Percentiles rank a stretch among this genome's conserved stretches.
These are phyloP conservation scores for Ophiostoma perfectum DNA, from an alignment of 2,329 filamentous ascomycete genomes.

Conservation along the genomic window DNA sequence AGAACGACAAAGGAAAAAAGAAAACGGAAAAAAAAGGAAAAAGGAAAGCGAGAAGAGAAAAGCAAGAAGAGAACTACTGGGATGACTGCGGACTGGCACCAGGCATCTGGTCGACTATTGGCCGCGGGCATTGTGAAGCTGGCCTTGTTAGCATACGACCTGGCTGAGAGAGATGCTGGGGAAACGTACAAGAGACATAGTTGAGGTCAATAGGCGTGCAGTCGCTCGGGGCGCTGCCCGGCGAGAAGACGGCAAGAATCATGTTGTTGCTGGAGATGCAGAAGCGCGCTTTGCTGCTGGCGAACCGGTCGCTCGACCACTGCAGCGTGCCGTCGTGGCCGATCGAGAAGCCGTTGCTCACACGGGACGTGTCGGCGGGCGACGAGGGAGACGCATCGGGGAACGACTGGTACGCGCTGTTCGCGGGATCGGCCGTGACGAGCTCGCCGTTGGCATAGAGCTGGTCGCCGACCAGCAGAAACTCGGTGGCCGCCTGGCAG, in stretches of 20 bases:
- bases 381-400: neutral
- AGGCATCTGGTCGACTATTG: neutral
- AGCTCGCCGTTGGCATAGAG: conserved; percentile 8
- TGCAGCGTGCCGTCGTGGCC: conserved; percentile 12
- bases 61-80: neutral
- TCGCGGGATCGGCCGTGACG: neutral
- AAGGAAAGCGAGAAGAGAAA: neutral
- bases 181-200: neutral
- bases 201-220: conserved; percentile 1
- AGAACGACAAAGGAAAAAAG: neutral
- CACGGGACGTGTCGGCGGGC: neutral
- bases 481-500: conserved; percentile 5
- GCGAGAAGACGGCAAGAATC: conserved; percentile 1
- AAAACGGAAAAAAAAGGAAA: neutral
- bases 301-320: conserved; percentile 8
- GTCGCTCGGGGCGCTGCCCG: conserved; percentile 10
- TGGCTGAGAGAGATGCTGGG: neutral
- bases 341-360: conserved; percentile 9
- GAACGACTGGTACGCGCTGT: neutral
- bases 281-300: conserved; percentile 5
- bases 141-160: neutral
- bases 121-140: conserved; percentile 7
- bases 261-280: conserved; percentile 10
- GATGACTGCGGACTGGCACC: neutral
- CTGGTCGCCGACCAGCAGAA: conserved; percentile 3